A percentile compares a stretch with the other conserved stretches of the same genome.
phyloP scores from a whole-genome alignment of 805 yeast species.

The Helenozyma baotianmanensis region DNA sequence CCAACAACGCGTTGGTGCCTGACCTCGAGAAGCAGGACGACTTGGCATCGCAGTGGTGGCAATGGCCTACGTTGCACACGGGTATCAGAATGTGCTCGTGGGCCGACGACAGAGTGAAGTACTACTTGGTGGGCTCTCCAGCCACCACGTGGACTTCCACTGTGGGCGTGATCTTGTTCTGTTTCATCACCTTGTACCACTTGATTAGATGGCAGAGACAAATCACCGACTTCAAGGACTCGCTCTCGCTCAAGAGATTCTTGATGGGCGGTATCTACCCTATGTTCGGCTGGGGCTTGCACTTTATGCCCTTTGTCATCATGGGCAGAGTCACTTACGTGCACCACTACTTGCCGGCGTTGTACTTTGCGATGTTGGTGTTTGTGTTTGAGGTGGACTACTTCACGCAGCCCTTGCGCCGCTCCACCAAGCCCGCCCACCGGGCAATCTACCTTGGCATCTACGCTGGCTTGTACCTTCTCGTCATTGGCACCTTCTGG shows the following conservation, averaged over 20 bases:
- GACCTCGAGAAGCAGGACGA: constrained; percentile 68
- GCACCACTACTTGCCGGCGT: constrained; percentile 94
- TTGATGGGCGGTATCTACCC: constrained; percentile 78
- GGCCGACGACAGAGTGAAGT: constrained; percentile 51
- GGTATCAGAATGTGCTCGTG: constrained; percentile 80
- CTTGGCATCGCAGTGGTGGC: constrained; percentile 75
- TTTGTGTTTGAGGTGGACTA: constrained; percentile 57
- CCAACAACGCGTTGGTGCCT: constrained; percentile 77
- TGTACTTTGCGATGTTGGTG: constrained; percentile 88
- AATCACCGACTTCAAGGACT: constrained; percentile 44
- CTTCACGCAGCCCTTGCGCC: constrained; percentile 22
- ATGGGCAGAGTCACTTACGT: constrained; percentile 98
- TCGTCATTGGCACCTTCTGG: constrained; percentile 55
- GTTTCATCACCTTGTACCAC: constrained; percentile 39
- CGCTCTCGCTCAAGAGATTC: constrained; percentile 46
- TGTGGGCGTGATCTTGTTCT: constrained; percentile 50
- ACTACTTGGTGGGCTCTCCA: constrained; percentile 69
- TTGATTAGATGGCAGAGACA: constrained; percentile 71
- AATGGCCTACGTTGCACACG: constrained; percentile 68
- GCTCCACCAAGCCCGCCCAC: constrained; percentile 5
- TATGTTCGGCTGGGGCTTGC: constrained; percentile 85
- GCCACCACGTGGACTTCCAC: constrained; percentile 67
- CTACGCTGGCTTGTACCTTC: constrained; percentile 43
- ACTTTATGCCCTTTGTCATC: constrained; percentile 79
- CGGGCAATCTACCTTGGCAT: constrained; percentile 18